These are phyloP conservation scores for Aegilops sharonensis DNA, from an alignment of 176 grass and related monocot species.

Conservation along the genomic window DNA sequence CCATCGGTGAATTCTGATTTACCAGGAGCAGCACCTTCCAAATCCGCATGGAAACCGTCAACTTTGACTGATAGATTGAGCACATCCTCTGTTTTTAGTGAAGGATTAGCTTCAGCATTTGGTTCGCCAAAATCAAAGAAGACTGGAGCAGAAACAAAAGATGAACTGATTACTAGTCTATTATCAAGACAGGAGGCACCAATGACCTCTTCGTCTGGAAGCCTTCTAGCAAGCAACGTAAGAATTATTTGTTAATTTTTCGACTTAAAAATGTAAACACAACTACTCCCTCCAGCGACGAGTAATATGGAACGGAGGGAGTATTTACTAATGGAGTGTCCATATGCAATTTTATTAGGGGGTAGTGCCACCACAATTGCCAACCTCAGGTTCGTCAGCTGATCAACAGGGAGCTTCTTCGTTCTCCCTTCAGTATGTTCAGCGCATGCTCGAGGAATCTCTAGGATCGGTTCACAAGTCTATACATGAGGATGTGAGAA, in stretches of 20 bases:
- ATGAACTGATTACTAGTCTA: constrained; percentile 71
- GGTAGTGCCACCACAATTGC: constrained; percentile 36
- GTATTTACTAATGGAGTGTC: constrained; percentile 2
- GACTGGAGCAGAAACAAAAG: constrained; percentile 85
- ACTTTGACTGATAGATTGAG: constrained; percentile 77
- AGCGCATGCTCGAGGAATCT: constrained; percentile 91
- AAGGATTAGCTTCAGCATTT: constrained; percentile 70
- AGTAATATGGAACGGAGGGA: too few species aligned
- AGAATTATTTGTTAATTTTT: constrained; percentile 27
- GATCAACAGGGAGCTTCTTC: constrained; percentile 76
- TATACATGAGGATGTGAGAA: constrained; percentile 88
- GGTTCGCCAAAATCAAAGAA: constrained; percentile 94
- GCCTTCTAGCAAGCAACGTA: constrained; percentile 62
- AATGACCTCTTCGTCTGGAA: constrained; percentile 39
- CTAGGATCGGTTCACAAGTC: constrained; percentile 85
- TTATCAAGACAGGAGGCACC: constrained; percentile 66
- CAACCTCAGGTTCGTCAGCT: constrained; percentile 33
- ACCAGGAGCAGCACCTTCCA: constrained; percentile 43
- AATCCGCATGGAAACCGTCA: constrained; percentile 39
- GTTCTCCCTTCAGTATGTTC: constrained; percentile 94
- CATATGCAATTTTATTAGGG: constrained; percentile 53
- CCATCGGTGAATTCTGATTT: constrained; percentile 40
- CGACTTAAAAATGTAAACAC: not conserved
- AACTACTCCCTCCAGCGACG: too few species aligned
- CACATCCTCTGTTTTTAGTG: constrained; percentile 78